Conservation (phyloP, 2,329 filamentous ascomycete genomes). For the Chaetoscypha palmicola region DNA sequence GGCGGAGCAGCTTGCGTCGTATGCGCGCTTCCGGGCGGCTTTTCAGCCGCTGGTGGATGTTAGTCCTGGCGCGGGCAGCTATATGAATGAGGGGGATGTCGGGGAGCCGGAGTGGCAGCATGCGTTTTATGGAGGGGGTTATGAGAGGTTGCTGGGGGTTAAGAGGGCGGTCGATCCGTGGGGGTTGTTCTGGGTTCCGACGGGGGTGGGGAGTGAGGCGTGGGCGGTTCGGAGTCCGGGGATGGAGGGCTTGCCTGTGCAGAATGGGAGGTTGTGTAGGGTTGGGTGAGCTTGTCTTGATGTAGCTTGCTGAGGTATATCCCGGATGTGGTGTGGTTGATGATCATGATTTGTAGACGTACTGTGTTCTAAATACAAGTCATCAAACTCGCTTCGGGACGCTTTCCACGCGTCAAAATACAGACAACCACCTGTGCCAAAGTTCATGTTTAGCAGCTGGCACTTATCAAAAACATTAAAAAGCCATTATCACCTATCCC, state of each 20-base stretch:
- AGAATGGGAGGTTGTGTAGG: constrained; percentile 15
- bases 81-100: constrained; percentile 45
- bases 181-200: constrained; percentile 32
- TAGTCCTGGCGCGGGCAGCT: constrained; percentile 32
- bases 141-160: constrained; percentile 34
- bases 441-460: too few species aligned
- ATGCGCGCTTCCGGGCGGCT: constrained; percentile 25
- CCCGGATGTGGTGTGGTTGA: too few species aligned
- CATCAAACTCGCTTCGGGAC: too few species aligned
- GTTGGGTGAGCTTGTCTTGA: too few species aligned
- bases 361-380: too few species aligned
- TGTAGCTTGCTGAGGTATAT: too few species aligned
- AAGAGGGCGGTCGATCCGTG: constrained; percentile 44
- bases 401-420: too few species aligned
- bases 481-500: too few species aligned
- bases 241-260: constrained; percentile 12
- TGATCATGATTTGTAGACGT: too few species aligned
- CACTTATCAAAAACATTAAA: too few species aligned
- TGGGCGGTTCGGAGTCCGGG: constrained; percentile 29
- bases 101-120: constrained; percentile 34
- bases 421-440: too few species aligned
- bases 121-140: constrained; percentile 25
- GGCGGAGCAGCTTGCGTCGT: constrained; percentile 37
- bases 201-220: constrained; percentile 17
- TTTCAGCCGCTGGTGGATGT: constrained; percentile 11